These are phyloP conservation scores for Aspergillus cristatus DNA, from an alignment of 495 filamentous ascomycete species.

Conservation along the genomic window DNA sequence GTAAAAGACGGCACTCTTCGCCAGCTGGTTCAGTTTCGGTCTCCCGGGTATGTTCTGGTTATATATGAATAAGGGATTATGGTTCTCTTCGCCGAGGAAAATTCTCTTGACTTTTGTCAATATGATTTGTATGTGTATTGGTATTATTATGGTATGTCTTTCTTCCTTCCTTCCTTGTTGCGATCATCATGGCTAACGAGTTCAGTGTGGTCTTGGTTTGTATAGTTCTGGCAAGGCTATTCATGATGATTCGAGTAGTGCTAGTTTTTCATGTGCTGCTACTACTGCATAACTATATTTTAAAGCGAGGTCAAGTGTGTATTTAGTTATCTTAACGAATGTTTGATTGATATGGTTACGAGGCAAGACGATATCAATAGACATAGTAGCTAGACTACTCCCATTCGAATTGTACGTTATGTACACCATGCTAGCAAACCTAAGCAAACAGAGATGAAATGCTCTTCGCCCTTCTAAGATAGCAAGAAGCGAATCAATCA, in stretches of 20 bases:
- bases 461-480: too few relatives aligned
- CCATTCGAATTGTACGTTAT: too few relatives aligned
- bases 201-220: slow-evolving; percentile 29
- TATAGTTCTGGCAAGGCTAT: slow-evolving; percentile 33
- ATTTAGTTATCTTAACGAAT: too few relatives aligned
- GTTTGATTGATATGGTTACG: too few relatives aligned
- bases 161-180: slow-evolving; percentile 38
- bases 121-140: slow-evolving; percentile 13
- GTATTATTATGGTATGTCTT: slow-evolving; percentile 18
- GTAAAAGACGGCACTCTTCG: slow-evolving; percentile 9
- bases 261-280: slow-evolving; percentile 29
- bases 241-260: slow-evolving; percentile 23
- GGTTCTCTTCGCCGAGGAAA: slow-evolving; percentile 13
- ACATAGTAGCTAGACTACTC: too few relatives aligned
- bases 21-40: slow-evolving; percentile 22
- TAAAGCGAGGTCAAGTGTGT: too few relatives aligned
- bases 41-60: slow-evolving; percentile 29
- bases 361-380: too few relatives aligned
- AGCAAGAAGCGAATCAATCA: too few relatives aligned
- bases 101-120: slow-evolving; percentile 21
- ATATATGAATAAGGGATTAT: slow-evolving; percentile 21
- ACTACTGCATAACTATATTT: too few relatives aligned
- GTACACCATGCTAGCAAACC: too few relatives aligned
- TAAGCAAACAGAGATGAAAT: too few relatives aligned
- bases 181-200: slow-evolving; percentile 3